Conservation (phyloP, 306 rosid genomes). For the Oemleria cerasiformis region DNA sequence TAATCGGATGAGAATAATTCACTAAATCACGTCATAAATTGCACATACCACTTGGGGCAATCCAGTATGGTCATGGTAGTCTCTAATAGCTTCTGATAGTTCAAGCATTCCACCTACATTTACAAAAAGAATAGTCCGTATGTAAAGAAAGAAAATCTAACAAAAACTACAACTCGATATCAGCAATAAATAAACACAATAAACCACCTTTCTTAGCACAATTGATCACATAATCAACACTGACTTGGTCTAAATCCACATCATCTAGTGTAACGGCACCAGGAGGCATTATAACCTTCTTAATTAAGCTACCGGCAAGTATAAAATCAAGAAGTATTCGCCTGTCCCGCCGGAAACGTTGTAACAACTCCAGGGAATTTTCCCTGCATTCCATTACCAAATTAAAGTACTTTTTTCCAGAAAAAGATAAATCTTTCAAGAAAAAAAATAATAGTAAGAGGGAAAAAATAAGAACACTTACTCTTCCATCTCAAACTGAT, state of each 20-base stretch:
- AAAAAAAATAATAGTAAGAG: neutral
- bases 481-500: constrained; percentile 73
- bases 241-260: constrained; percentile 97
- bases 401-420: neutral
- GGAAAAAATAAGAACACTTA: constrained; percentile 36
- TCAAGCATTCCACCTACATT: constrained; percentile 83
- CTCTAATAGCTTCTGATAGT: constrained; percentile 96
- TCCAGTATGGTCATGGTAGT: constrained; percentile 84
- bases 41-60: constrained; percentile 75
- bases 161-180: neutral
- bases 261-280: constrained; percentile 96
- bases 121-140: constrained; percentile 9
- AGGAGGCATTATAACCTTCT: constrained; percentile 98
- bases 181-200: neutral
- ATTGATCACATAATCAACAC: constrained; percentile 85
- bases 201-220: constrained; percentile 78
- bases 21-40: neutral
- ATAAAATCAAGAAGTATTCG: constrained; percentile 83
- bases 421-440: neutral
- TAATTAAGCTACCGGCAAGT: constrained; percentile 83
- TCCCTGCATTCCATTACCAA: constrained; percentile 47
- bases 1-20: constrained; percentile 9
- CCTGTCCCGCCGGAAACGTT: constrained; percentile 84
- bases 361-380: constrained; percentile 69
- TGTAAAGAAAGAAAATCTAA: constrained; percentile 7